Evolutionary conservation across 148 eudicot genomes (phyloP).

Genomic region (Vaccinium macrocarpon): DNA sequence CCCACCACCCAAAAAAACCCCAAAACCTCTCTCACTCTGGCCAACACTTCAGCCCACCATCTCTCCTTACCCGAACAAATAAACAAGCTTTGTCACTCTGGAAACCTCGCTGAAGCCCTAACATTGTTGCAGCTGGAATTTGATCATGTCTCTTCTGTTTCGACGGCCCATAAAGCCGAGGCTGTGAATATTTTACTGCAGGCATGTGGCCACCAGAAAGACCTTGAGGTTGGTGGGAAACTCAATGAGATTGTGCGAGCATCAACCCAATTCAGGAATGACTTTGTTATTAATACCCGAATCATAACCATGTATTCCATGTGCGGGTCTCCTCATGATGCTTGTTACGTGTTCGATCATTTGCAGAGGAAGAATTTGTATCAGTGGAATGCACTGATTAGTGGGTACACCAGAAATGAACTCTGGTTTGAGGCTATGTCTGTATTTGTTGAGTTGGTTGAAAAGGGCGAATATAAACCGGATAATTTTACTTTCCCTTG

Average conservation of each 20-base stretch:
- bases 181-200: conserved; percentile 39
- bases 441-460: conserved; percentile 36
- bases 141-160: conserved; percentile 2
- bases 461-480: conserved; percentile 28
- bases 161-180: conserved; percentile 11
- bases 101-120: conserved; percentile 31
- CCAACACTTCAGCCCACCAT: background rate
- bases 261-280: conserved; percentile 30
- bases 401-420: conserved; percentile 52
- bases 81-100: conserved; percentile 24
- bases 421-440: conserved; percentile 38
- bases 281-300: conserved; percentile 39
- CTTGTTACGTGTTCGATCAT: conserved; percentile 40
- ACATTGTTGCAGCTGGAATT: conserved; percentile 20
- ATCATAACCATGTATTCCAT: conserved; percentile 52
- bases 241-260: conserved; percentile 29
- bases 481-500: conserved; percentile 70
- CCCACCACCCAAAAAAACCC: conserved; percentile 3
- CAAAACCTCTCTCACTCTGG: conserved; percentile 2
- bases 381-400: conserved; percentile 57
- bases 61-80: conserved; percentile 19
- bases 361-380: conserved; percentile 36
- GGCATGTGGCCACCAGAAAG: conserved; percentile 43
- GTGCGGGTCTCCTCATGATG: conserved; percentile 43
- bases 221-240: conserved; percentile 40